Evolutionary conservation across 805 yeast species (phyloP).

Genomic region (Candida methanosorbosa): DNA sequence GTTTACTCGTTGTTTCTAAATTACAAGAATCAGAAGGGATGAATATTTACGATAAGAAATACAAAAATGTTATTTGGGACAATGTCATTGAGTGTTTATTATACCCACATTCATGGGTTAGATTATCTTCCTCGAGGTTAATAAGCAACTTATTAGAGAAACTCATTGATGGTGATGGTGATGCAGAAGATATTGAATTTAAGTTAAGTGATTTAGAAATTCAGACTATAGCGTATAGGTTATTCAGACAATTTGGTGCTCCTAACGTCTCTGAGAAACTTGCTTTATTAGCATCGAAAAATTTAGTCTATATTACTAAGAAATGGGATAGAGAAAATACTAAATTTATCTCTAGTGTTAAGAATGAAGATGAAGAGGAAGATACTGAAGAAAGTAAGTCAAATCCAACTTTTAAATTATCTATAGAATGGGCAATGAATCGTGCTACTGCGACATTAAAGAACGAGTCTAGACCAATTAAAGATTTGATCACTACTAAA

Average conservation of each 20-base stretch:
- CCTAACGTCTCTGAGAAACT: constrained; percentile 59
- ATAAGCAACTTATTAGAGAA: constrained; percentile 45
- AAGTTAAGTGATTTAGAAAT: constrained; percentile 31
- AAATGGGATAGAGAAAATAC: constrained; percentile 48
- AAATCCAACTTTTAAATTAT: constrained; percentile 21
- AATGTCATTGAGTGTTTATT: constrained; percentile 46
- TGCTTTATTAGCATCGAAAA: constrained; percentile 57
- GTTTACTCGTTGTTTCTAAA: constrained; percentile 34
- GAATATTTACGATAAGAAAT: constrained; percentile 31
- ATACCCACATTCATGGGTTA: constrained; percentile 90
- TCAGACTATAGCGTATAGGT: constrained; percentile 61
- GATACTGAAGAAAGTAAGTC: constrained; percentile 14
- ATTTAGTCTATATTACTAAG: constrained; percentile 50
- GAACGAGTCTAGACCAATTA: constrained; percentile 48
- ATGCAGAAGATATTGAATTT: constrained; percentile 17
- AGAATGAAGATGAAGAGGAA: constrained; percentile 14
- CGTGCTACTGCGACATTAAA: constrained; percentile 57
- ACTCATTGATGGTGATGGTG: too few species aligned
- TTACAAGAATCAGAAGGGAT: constrained; percentile 9
- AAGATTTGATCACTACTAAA: constrained; percentile 49
- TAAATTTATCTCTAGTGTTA: constrained; percentile 19
- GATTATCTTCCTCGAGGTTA: constrained; percentile 57
- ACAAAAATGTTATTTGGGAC: constrained; percentile 39
- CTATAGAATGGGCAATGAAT: constrained; percentile 54
- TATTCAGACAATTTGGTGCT: constrained; percentile 75